Conservation (phyloP, 257 asterid species). For the Cinchona pubescens region DNA sequence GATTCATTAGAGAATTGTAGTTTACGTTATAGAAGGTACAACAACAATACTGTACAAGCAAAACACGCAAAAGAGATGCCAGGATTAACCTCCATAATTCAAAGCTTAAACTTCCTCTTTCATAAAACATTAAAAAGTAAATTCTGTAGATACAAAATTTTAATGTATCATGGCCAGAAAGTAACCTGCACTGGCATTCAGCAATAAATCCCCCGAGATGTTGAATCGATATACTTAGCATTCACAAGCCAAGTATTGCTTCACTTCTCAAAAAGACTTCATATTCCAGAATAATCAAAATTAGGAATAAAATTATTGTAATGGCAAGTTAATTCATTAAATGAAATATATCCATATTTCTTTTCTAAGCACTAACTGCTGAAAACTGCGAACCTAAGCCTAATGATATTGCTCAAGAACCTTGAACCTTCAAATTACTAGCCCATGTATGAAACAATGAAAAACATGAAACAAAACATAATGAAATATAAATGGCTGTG, state of each 20-base stretch:
- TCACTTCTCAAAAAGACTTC: neutral
- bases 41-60: neutral
- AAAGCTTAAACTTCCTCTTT: neutral
- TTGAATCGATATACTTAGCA: neutral
- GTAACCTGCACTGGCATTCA: neutral
- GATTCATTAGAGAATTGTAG: neutral
- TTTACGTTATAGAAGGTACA: neutral
- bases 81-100: neutral
- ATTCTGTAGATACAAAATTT: neutral
- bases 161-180: neutral
- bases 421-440: slow-evolving; percentile 1
- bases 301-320: neutral
- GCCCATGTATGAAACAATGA: no score
- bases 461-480: slow-evolving; percentile 3
- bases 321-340: neutral
- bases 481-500: neutral
- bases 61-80: neutral
- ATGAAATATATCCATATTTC: neutral
- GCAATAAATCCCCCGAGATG: neutral
- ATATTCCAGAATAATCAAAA: neutral
- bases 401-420: neutral
- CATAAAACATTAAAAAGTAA: neutral
- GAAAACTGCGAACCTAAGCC: neutral
- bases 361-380: neutral
- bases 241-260: neutral